Conservation (phyloP, 192 early-diverging fungal genomes). For the Chytriomyces confervae region DNA sequence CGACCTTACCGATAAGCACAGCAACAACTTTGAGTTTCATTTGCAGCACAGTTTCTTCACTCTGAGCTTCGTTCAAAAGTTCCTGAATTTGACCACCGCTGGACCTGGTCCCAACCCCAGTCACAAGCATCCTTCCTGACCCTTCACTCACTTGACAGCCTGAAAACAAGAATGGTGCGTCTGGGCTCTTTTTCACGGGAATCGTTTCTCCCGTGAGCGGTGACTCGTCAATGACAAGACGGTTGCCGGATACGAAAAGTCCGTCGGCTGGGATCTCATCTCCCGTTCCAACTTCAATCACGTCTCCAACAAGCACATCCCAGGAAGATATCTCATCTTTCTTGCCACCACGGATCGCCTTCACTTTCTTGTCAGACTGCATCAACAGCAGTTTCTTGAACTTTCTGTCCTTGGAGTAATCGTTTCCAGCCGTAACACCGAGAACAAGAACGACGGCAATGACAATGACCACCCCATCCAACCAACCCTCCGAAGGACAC, state of each 20-base stretch:
- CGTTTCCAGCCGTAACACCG: slow-evolving; percentile 64
- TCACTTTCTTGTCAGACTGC: slow-evolving; percentile 61
- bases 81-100: slow-evolving; percentile 67
- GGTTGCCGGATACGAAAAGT: slow-evolving; percentile 55
- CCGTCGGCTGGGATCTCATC: slow-evolving; percentile 68
- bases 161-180: slow-evolving; percentile 61
- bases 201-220: slow-evolving; percentile 66
- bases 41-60: slow-evolving; percentile 64
- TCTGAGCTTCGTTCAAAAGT: slow-evolving; percentile 61
- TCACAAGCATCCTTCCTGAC: slow-evolving; percentile 57
- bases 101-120: slow-evolving; percentile 56
- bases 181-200: slow-evolving; percentile 57
- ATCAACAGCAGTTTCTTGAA: slow-evolving; percentile 65
- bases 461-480: slow-evolving; percentile 64
- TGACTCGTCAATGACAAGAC: slow-evolving; percentile 63
- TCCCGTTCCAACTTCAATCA: slow-evolving; percentile 60
- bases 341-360: slow-evolving; percentile 59
- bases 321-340: slow-evolving; percentile 61
- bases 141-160: slow-evolving; percentile 66
- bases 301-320: slow-evolving; percentile 63
- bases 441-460: slow-evolving; percentile 64
- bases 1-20: slow-evolving; percentile 65
- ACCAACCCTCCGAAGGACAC: slow-evolving; percentile 57
- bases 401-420: slow-evolving; percentile 64
- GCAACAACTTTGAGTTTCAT: slow-evolving; percentile 63